Base-by-base conservation (phyloP, 75 land plant genomes). In the Cryptomeria japonica region DNA sequence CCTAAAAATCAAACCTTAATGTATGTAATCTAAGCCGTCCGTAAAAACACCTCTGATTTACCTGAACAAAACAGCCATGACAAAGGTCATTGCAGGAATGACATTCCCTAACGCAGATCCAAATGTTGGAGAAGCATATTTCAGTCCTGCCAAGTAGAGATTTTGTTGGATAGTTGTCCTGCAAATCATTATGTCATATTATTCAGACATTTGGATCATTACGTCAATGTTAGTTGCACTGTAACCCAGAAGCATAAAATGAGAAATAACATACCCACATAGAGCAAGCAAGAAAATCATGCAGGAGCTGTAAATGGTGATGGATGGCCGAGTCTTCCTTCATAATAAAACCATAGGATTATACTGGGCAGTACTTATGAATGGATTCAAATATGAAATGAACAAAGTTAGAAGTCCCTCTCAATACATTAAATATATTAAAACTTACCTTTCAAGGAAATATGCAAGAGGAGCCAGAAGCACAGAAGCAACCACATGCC, bases 241-340 rank as follows among this genome's bases (percentile, higher is more conserved):
- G 6, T 44, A 70, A 28, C 7, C 64, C 31, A 68, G 55, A 51
- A 72, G 22, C 64, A 2, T 58, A 31, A 72, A 31, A 8, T 75
- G 16, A 34, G 15, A 75, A 46, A 82, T 38, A 19, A 82, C 84
- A 19, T 82, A 82, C 84, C 84, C 84, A 10, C 84, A 44, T 82
- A 64, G 70, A 64, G 49, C 84, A 46, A 82, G 84, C 84, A 82
- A 46, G 28, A 46, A 82, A 25, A 82, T 82, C 49, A 38, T 39
- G 32, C 10, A 82, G 31, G 47, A n/a, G 34, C 41, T 46, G 51
- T 39, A 13, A 39, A n/a, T 4, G 41, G 84, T 82, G 44, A 82
- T 28, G 19, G 84, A 12, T 46, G 84, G 84, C 31, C 84, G 46
- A n/a, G 22, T 22, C 32, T 46, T 46, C 5, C 84, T 82, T 39